These are phyloP conservation scores for Penicillium diatomitis DNA, from an alignment of 495 filamentous ascomycete species.

Conservation along the genomic window DNA sequence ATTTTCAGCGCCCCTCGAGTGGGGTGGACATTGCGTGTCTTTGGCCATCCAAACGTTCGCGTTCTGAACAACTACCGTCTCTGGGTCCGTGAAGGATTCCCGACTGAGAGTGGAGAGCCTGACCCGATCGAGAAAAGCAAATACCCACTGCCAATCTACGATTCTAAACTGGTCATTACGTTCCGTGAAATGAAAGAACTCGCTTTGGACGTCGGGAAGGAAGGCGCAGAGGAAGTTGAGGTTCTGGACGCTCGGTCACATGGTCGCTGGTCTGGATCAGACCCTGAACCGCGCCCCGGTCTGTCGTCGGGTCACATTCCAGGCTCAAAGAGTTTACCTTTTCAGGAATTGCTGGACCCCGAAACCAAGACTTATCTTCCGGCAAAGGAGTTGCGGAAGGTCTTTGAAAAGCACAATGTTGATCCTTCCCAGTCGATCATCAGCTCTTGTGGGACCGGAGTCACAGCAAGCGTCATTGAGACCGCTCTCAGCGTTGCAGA, in stretches of 20 bases:
- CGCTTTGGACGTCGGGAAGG: conserved; percentile 64
- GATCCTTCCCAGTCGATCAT: conserved; percentile 81
- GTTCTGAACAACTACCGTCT: conserved; percentile 88
- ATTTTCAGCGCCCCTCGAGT: conserved; percentile 92
- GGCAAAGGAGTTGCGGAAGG: conserved; percentile 54
- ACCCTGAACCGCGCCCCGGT: conserved; percentile 78
- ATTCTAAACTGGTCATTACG: conserved; percentile 47
- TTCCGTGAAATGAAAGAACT: conserved; percentile 76
- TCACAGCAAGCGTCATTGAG: conserved; percentile 89
- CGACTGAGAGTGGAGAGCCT: conserved; percentile 69
- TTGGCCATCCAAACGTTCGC: conserved; percentile 86
- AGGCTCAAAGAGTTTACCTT: conserved; percentile 72
- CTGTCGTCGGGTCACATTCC: conserved; percentile 90
- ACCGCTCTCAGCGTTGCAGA: conserved; percentile 74
- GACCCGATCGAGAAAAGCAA: conserved; percentile 45
- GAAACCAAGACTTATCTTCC: conserved; percentile 73
- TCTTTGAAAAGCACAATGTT: conserved; percentile 71
- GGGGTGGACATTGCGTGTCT: conserved; percentile 83
- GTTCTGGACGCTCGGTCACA: conserved; percentile 80
- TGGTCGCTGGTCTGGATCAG: conserved; percentile 72
- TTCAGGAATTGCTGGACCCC: conserved; percentile 71
- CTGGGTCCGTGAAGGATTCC: conserved; percentile 75
- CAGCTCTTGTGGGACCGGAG: conserved; percentile 84
- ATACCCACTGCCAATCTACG: conserved; percentile 48
- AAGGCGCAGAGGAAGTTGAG: conserved; percentile 72